Base-by-base conservation (phyloP, 306 rosid genomes). In the Malus fusca region DNA sequence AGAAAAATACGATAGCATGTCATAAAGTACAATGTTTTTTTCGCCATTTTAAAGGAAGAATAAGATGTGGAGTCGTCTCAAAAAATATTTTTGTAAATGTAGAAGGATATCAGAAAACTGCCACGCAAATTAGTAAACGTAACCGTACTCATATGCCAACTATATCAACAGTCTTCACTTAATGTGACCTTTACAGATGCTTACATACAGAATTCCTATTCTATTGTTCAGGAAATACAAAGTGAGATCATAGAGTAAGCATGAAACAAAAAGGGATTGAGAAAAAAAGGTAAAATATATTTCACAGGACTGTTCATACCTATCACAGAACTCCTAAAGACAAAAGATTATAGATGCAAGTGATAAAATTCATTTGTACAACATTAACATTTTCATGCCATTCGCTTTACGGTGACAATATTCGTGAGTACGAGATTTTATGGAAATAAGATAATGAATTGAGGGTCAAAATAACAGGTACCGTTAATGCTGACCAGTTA, bases 1-100 rank as follows among this genome's bases (percentile, higher is more conserved):
- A 75, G 68, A 78, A 72, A 78, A 71, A 59, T 21, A 74, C 40
- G 51, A 75, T 28, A 61, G 68, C 61, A 59, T 17, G 30, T 22
- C 14, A 40, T 46, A 59, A 37, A 46, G 17, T 59, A 66, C 22
- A 33, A 79, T 25, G 48, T 40, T 26, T 75, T 35, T 75, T 56
- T 61, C 25, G 62, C 58, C 78, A 51, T 23, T 52, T 52, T n/a
- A 15, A 46, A 46, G n/a, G 26, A 31, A 69, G 18, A 40, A 22
- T 2, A 21, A 73, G 43, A 42, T 26, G 18, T 8, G 3, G 46
- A 44, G n/a, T 28, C 2, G 12, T 62, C 4, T 18, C 26, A 26
- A 60, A 63, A 62, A 5, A 30, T 21, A 26, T 6, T 74, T 25
- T 43, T 61, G 28, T 11, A 9, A 22, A 73, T 26, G 28, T 63